Conservation (phyloP, 1,284 basidiomycete genomes). For the Trichosporon coremiiforme region DNA sequence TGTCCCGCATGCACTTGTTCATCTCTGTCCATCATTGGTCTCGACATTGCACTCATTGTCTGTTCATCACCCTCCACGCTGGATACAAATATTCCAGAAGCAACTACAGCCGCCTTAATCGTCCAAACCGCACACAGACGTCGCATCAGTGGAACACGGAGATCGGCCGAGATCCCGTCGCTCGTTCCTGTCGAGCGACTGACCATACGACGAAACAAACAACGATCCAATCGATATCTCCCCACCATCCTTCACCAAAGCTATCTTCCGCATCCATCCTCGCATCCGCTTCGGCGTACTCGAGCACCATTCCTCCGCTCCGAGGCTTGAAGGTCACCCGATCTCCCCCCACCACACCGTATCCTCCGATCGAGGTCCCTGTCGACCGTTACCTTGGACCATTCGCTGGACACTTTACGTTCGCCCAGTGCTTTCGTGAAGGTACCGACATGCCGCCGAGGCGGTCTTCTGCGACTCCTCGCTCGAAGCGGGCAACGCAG, state of each 20-base stretch:
- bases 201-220: constrained; percentile 15
- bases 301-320: constrained; percentile 11
- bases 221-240: not conserved
- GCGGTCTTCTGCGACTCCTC: constrained; percentile 12
- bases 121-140: not conserved
- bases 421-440: constrained; percentile 11
- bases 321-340: constrained; percentile 6
- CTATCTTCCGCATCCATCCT: constrained; percentile 5
- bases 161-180: constrained; percentile 1
- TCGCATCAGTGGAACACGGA: not conserved
- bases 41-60: not conserved
- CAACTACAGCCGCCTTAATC: not conserved
- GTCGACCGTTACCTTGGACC: not conserved
- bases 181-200: not conserved
- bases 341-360: not conserved
- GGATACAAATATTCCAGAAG: not conserved
- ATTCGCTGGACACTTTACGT: constrained; percentile 9
- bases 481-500: not conserved
- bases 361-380: not conserved
- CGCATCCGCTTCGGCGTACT: not conserved
- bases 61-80: not conserved
- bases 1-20: not conserved
- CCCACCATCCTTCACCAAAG: not conserved
- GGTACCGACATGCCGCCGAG: constrained; percentile 7
- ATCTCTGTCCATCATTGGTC: not conserved